These are phyloP conservation scores for Bidens hawaiensis DNA, from an alignment of 140 eudicot genomes.

Conservation along the genomic window DNA sequence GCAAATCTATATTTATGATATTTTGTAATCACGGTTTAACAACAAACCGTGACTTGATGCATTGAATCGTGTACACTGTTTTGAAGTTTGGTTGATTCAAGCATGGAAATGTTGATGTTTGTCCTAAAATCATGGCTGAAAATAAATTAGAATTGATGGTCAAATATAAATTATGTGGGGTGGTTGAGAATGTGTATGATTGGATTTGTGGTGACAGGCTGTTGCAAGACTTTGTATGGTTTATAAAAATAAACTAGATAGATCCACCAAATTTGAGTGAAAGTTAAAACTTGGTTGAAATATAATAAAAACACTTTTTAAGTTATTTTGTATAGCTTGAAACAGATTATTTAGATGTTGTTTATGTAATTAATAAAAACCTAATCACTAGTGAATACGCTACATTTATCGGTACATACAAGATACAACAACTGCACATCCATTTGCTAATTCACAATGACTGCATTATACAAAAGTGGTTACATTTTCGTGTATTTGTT, in stretches of 20 bases:
- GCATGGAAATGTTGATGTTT: constrained; percentile 6
- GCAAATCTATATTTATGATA: not conserved
- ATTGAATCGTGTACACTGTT: constrained; percentile 2
- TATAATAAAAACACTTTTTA: no score
- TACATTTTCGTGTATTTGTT: not conserved
- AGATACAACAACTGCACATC: no score
- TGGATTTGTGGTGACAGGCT: constrained; percentile 20
- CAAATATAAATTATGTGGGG: constrained; percentile 20
- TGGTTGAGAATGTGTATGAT: constrained; percentile 23
- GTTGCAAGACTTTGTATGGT: constrained; percentile 7
- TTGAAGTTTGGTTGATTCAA: constrained; percentile 22
- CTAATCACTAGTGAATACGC: not conserved
- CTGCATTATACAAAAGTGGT: not conserved
- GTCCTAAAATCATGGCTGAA: constrained; percentile 32
- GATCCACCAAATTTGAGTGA: constrained; percentile 12
- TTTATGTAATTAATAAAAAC: no score
- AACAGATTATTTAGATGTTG: no score
- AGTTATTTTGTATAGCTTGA: no score
- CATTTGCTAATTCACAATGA: not conserved
- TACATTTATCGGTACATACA: no score
- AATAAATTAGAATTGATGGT: constrained; percentile 19
- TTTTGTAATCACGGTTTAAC: not conserved
- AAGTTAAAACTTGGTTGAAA: not conserved
- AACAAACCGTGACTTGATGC: constrained; percentile 14
- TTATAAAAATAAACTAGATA: constrained; percentile 10